Percentiles rank a stretch among this genome's conserved stretches.
Evolutionary conservation across 257 asterid species (phyloP).

Genomic region (Solanum piurae): DNA sequence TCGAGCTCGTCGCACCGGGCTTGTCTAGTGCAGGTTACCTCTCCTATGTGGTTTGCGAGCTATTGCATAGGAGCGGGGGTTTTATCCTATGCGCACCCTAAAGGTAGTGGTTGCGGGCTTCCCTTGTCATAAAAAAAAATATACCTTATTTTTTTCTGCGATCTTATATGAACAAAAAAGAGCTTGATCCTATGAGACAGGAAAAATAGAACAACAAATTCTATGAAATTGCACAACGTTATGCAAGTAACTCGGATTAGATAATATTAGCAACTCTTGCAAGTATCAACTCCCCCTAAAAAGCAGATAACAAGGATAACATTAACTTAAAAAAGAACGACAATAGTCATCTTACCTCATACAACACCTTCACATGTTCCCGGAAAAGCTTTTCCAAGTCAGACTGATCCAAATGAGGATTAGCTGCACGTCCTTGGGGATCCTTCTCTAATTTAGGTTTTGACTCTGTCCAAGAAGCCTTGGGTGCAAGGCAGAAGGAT

Average conservation of each 20-base stretch:
- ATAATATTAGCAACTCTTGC: background rate
- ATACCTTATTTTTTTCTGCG: background rate
- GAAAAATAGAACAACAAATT: background rate
- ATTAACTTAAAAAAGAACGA: background rate
- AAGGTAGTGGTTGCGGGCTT: background rate
- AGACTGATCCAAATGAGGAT: slow-evolving; percentile 75
- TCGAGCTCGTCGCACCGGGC: background rate
- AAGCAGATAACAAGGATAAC: background rate
- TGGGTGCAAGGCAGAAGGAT: slow-evolving; percentile 8
- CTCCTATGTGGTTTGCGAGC: background rate
- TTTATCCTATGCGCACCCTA: background rate
- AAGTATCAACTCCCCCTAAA: background rate
- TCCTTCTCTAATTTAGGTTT: slow-evolving; percentile 91
- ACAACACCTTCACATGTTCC: slow-evolving; percentile 72
- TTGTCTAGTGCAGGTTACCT: background rate
- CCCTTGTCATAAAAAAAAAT: background rate
- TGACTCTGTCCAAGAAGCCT: slow-evolving; percentile 96
- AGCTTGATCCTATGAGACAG: background rate
- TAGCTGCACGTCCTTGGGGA: slow-evolving; percentile 88
- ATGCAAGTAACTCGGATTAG: background rate
- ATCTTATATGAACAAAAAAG: background rate
- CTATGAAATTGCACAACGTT: background rate
- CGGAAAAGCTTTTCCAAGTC: slow-evolving; percentile 91
- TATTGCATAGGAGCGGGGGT: background rate
- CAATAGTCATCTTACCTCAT: slow-evolving; percentile 43